Conservation (phyloP, 2,329 filamentous ascomycete genomes). For the Xylariaceae sp. region DNA sequence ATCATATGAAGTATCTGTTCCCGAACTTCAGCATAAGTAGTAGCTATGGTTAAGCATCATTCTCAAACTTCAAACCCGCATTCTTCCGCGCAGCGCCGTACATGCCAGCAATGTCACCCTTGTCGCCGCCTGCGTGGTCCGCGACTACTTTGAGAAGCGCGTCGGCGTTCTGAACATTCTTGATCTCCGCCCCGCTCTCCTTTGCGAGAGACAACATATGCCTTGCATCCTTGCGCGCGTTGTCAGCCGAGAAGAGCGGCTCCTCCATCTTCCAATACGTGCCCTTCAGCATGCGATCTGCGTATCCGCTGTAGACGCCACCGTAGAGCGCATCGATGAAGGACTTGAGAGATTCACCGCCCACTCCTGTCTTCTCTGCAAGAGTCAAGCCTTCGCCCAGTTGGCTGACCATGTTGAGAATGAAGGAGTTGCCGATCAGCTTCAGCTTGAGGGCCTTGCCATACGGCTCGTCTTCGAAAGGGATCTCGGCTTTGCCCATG, state of each 20-base stretch:
- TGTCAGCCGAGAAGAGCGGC: conserved; percentile 77
- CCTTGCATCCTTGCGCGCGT: conserved; percentile 76
- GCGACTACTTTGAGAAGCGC: conserved; percentile 66
- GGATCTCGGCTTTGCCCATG: conserved; percentile 57
- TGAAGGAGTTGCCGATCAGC: conserved; percentile 81
- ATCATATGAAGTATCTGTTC: no score
- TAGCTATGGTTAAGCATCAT: conserved; percentile 32
- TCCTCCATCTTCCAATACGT: conserved; percentile 73
- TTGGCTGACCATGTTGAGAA: conserved; percentile 77
- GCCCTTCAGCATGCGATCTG: conserved; percentile 66
- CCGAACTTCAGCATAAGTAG: no score
- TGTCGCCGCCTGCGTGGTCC: conserved; percentile 58
- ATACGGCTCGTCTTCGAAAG: conserved; percentile 27
- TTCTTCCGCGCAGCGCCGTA: conserved; percentile 77
- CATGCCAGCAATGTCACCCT: conserved; percentile 75
- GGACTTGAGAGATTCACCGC: conserved; percentile 62
- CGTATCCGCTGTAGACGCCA: conserved; percentile 71
- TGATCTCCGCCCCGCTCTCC: conserved; percentile 55
- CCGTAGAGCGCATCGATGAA: conserved; percentile 73
- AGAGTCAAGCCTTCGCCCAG: conserved; percentile 73
- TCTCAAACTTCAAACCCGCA: conserved; percentile 70
- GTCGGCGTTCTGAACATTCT: conserved; percentile 63
- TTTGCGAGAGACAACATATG: conserved; percentile 69
- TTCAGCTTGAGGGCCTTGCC: conserved; percentile 66
- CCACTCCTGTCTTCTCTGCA: conserved; percentile 77